Evolutionary conservation across 2,329 filamentous ascomycete species (phyloP).

Genomic region (Phyllosticta citribraziliensis): DNA sequence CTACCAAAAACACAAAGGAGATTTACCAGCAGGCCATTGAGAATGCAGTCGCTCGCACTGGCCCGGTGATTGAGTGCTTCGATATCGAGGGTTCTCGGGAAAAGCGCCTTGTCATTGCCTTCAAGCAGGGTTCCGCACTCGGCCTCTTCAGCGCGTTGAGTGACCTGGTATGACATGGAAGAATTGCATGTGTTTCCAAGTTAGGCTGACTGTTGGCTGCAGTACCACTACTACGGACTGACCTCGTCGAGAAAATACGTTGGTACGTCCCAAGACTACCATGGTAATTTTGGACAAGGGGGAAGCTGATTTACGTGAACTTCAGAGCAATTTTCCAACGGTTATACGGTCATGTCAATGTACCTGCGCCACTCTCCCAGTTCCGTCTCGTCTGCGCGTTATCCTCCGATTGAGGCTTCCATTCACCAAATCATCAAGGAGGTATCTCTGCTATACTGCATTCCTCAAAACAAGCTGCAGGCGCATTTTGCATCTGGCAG

Average conservation of each 20-base stretch:
- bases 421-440: slow-evolving; percentile 99
- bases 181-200: background rate
- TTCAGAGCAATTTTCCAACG: slow-evolving; percentile 89
- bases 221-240: slow-evolving; percentile 94
- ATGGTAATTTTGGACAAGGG: background rate
- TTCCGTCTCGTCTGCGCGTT: slow-evolving; percentile 44
- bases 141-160: slow-evolving; percentile 92
- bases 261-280: slow-evolving; percentile 14
- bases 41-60: slow-evolving; percentile 71
- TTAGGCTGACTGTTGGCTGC: background rate
- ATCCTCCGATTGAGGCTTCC: slow-evolving; percentile 80
- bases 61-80: slow-evolving; percentile 95
- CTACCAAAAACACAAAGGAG: slow-evolving; percentile 87
- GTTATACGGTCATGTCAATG: slow-evolving; percentile 91
- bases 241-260: slow-evolving; percentile 97
- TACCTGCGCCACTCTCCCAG: slow-evolving; percentile 68
- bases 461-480: slow-evolving; percentile 96
- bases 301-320: slow-evolving; percentile 21
- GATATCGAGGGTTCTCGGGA: slow-evolving; percentile 86
- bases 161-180: slow-evolving; percentile 47
- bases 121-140: slow-evolving; percentile 83
- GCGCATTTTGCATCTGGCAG: slow-evolving; percentile 74
- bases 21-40: slow-evolving; percentile 93
- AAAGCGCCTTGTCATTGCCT: slow-evolving; percentile 89
- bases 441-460: slow-evolving; percentile 90